Evolutionary conservation across 208 protist genomes (phyloP), one percentile per base, ranked within the genome.

Genomic region (Willaertia magna): DNA sequence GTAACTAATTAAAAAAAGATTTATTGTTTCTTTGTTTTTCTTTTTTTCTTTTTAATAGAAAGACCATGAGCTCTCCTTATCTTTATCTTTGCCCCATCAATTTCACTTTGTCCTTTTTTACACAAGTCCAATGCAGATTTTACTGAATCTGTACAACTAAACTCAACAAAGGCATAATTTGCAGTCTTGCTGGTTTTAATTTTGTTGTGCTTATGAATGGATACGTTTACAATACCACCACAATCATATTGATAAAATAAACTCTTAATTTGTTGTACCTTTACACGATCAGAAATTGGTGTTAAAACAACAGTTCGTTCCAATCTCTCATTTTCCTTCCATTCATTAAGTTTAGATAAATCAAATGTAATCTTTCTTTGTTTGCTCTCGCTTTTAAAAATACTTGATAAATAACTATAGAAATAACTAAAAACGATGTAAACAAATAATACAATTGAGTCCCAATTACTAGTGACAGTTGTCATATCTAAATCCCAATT

Each of bases 91-190:
- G 30, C 40, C 4, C 26, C 22, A 42, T 20, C 30, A 81, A 81
- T 52, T 6, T 39, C 0, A 51, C 52, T 81, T 43, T 52, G 34
- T 40, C n/a, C n/a, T 12, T 47, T 26, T 26, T 55, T 4, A 20
- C 6, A 18, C 6, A 83, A 55, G 39, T 26, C 3, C 18, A 51
- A 40, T 18, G 78, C 78, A 4, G 42, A 39, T 49, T 49, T 4
- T 11, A 83, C 46, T 1, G n/a, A 43, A 42, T 83, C 78, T 42
- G 34, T 7, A 42, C 55, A 46, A 39, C 46, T 46, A 83, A 83
- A 83, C n/a, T 83, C 78, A 59, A 83, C 46, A 55, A 83, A 83
- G 4, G 78, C 78, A 83, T 83, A 83, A 4, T 55, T 55, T 20
- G 52, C 7, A 11, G 22, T 7, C 12, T n/a, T 22, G 9, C 3